phyloP scores from a whole-genome alignment of 805 yeast species.

The Crinitomyces ghanaensis region DNA sequence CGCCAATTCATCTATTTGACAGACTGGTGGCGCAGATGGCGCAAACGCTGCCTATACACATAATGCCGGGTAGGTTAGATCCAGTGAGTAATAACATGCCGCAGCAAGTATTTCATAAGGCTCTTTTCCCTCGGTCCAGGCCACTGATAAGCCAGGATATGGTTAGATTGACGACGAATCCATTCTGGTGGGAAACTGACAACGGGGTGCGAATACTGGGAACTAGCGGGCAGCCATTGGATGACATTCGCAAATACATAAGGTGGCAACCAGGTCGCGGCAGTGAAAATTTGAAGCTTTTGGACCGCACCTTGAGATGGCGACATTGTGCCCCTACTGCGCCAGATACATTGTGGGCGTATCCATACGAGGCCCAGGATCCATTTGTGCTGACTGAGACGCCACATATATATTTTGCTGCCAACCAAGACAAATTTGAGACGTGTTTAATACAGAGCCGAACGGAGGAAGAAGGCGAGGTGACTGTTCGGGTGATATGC shows the following conservation, averaged over 20 bases:
- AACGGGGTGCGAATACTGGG: constrained; percentile 53
- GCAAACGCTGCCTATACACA: constrained; percentile 50
- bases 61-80: constrained; percentile 79
- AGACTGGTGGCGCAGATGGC: constrained; percentile 44
- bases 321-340: constrained; percentile 88
- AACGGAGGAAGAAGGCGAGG: constrained; percentile 27
- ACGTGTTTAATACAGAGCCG: constrained; percentile 29
- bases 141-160: constrained; percentile 30
- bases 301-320: constrained; percentile 68
- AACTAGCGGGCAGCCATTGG: constrained; percentile 74
- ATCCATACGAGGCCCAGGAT: constrained; percentile 65
- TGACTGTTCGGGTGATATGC: constrained; percentile 41
- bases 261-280: too few species aligned
- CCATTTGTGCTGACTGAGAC: constrained; percentile 69
- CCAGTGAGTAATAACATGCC: constrained; percentile 81
- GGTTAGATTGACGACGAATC: constrained; percentile 52
- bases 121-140: constrained; percentile 45
- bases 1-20: constrained; percentile 33
- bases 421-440: constrained; percentile 58
- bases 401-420: constrained; percentile 80
- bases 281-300: constrained; percentile 39
- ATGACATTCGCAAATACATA: constrained; percentile 64
- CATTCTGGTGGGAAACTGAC: constrained; percentile 53
- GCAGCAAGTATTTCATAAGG: constrained; percentile 78
- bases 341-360: constrained; percentile 88